These are phyloP conservation scores for Harringtonia aguacate DNA, from an alignment of 2,329 filamentous ascomycete species.

Conservation along the genomic window DNA sequence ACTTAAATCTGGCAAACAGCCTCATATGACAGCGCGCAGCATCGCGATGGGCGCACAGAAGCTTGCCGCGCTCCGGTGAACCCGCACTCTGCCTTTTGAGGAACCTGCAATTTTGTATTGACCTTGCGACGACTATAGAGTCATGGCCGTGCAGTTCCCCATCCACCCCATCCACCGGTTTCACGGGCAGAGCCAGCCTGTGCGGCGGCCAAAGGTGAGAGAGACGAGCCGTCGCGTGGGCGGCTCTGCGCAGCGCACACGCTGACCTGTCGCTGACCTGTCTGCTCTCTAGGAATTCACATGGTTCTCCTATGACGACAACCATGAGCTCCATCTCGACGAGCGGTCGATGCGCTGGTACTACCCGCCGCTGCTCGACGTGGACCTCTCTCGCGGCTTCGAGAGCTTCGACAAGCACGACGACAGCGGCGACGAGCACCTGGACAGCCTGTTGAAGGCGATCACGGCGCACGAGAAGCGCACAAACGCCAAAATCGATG, in stretches of 20 bases:
- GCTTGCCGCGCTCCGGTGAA: no score
- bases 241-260: neutral
- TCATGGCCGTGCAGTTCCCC: slow-evolving; percentile 7
- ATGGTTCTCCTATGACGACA: slow-evolving; percentile 84
- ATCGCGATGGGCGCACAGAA: no score
- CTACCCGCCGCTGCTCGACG: slow-evolving; percentile 61
- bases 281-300: slow-evolving; percentile 69
- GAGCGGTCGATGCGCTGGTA: slow-evolving; percentile 80
- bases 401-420: slow-evolving; percentile 75
- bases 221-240: neutral
- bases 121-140: neutral
- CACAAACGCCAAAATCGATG: slow-evolving; percentile 55
- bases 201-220: slow-evolving; percentile 61
- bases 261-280: no score
- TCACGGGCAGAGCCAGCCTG: slow-evolving; percentile 53
- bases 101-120: no score
- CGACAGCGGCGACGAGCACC: slow-evolving; percentile 68
- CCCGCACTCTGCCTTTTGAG: no score
- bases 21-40: neutral
- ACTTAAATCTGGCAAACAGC: no score
- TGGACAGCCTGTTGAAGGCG: slow-evolving; percentile 71
- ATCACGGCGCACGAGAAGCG: slow-evolving; percentile 64
- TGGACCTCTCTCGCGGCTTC: slow-evolving; percentile 71
- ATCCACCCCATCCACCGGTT: slow-evolving; percentile 62
- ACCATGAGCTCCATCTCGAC: slow-evolving; percentile 66